phyloP scores from a whole-genome alignment of 1,139 yeast species.

The Yamadazyma diospyri region DNA sequence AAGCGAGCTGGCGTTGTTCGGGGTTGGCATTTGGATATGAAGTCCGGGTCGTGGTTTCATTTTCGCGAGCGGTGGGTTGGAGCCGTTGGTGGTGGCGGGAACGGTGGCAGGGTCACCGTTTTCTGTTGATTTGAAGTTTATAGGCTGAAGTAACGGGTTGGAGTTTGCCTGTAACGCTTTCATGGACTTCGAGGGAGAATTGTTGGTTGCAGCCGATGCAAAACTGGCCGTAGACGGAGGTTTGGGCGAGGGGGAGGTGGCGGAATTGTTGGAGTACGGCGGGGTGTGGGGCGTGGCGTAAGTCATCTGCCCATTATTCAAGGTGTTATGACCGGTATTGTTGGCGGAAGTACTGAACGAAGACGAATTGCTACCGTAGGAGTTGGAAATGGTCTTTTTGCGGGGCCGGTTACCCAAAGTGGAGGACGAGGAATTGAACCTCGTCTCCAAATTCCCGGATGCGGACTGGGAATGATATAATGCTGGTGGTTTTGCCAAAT shows the following conservation, averaged over 20 bases:
- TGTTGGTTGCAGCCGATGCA: constrained; percentile 18
- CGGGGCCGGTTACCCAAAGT: constrained; percentile 22
- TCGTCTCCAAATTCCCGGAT: constrained; percentile 39
- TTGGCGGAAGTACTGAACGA: constrained; percentile 3
- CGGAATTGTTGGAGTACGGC: constrained; percentile 23
- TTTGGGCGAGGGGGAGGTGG: constrained; percentile 40
- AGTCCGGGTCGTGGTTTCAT: constrained; percentile 34
- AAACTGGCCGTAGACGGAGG: constrained; percentile 27
- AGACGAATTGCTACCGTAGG: constrained; percentile 19
- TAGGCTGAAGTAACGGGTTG: constrained; percentile 57
- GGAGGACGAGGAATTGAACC: constrained; percentile 17
- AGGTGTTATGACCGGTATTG: constrained; percentile 2
- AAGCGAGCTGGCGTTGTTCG: constrained; percentile 32
- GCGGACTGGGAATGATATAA: constrained; percentile 50
- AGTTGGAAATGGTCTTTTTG: constrained; percentile 40
- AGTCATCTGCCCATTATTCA: constrained; percentile 3
- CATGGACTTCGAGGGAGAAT: constrained; percentile 53
- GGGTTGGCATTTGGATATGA: constrained; percentile 49
- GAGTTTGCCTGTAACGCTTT: constrained; percentile 46
- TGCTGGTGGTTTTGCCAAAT: constrained; percentile 44
- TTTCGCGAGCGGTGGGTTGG: constrained; percentile 1
- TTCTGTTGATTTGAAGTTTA: constrained; percentile 41
- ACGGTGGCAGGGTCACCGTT: neutral
- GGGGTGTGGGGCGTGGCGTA: constrained; percentile 33
- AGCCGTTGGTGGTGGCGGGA: neutral